Conservation (phyloP, 169 alveolate species). For the Blepharisma undulans region DNA sequence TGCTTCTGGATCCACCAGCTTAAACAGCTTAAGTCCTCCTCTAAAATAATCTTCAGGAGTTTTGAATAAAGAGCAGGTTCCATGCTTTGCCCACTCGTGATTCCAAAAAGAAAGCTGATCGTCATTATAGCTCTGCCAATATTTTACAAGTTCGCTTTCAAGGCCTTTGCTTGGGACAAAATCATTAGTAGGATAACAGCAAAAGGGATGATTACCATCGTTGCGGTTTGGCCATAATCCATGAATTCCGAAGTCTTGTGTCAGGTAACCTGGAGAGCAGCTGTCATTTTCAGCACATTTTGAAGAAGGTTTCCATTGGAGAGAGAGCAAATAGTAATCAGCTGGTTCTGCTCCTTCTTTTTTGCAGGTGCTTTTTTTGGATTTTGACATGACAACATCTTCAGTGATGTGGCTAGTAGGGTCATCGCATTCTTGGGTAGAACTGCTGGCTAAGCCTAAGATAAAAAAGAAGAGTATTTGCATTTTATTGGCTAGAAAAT, state of each 20-base stretch:
- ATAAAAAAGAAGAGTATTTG: not conserved
- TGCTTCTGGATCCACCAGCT: not conserved
- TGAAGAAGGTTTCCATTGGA: slow-evolving; percentile 2
- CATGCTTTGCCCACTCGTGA: slow-evolving; percentile 43
- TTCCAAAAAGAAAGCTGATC: slow-evolving; percentile 16
- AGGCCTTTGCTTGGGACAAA: not conserved
- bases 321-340: not conserved
- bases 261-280: not conserved
- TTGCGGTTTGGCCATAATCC: slow-evolving; percentile 33
- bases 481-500: not conserved
- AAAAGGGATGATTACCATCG: slow-evolving; percentile 28
- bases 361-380: not conserved
- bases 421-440: not conserved
- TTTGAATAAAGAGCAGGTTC: slow-evolving; percentile 6
- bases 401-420: not conserved
- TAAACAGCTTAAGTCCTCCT: not conserved
- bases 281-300: not conserved
- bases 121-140: not conserved
- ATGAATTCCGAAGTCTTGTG: slow-evolving; percentile 17
- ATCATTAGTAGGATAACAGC: not conserved
- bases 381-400: not conserved
- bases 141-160: not conserved
- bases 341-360: not conserved
- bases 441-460: not conserved
- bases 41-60: not conserved